Base-by-base conservation (phyloP, 495 filamentous ascomycete genomes). In the Penicillium psychrofluorescens region DNA sequence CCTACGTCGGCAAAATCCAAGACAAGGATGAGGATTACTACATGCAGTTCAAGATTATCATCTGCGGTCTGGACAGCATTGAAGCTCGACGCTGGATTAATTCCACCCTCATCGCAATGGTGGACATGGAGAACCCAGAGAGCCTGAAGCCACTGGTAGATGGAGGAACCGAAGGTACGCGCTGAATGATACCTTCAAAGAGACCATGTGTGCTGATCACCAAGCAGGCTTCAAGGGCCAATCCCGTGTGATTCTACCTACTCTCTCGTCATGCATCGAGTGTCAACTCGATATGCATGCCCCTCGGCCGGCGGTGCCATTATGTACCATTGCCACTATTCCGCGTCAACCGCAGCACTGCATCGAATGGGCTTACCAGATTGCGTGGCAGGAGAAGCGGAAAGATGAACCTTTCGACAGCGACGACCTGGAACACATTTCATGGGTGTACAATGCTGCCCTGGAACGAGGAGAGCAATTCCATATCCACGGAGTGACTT, bases 31-130 rank as follows among this genome's bases (percentile, higher is more conserved):
- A 95, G 44, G 87, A 91, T 42, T 99, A 94, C 56, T 99, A 99
- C 68, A 92, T 91, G 88, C 88, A 95, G 47, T 99, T 99, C 65
- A 84, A 87, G 51, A 74, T 95, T 32, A 74, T 99, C 35, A 77
- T 99, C 36, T 99, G 92, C 62, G 94, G 94, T n/a, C 72, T 99
- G 36, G 94, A 99, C 64, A 95, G 87, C 61, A 91, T 99, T 55
- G 94, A 96, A 68, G 94, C 94, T 33, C 78, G 94, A 27, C 80
- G 94, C 44, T 99, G 94, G 94, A 99, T 99, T 70, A 99, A 97
- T 64, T 83, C 90, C 13, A 95, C 83, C 2, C 74, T 99, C 4
- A 81, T 95, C 13, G 82, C 82, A 37, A 88, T 99, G 84, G 85
- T 95, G 2, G 87, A 95, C 54, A 66, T 75, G 36, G 79, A 87